phyloP scores from a whole-genome alignment of 2,329 filamentous ascomycete genomes.

The Coniella lustricola region DNA sequence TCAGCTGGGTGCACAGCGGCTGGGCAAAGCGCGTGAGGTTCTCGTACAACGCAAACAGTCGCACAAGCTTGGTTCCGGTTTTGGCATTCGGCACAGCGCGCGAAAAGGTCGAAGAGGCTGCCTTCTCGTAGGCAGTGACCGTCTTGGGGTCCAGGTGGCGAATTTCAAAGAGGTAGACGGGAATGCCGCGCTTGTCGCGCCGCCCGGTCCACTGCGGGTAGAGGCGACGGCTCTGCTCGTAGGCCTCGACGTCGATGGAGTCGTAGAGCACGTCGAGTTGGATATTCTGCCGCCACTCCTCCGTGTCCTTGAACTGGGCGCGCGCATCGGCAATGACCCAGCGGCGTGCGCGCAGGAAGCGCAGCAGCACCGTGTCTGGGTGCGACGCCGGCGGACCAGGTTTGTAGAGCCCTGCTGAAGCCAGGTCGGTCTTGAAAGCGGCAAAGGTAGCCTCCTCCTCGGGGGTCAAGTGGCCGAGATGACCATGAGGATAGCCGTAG shows the following conservation, averaged over 20 bases:
- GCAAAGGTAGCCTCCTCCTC: slow-evolving; percentile 60
- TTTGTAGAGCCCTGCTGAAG: slow-evolving; percentile 58
- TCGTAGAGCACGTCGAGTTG: slow-evolving; percentile 73
- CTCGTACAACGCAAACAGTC: slow-evolving; percentile 89
- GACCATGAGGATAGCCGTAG: slow-evolving; percentile 63
- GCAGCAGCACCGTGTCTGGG: slow-evolving; percentile 69
- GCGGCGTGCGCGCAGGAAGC: slow-evolving; percentile 77
- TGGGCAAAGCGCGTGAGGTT: slow-evolving; percentile 82
- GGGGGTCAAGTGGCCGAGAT: slow-evolving; percentile 67
- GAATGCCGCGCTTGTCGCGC: slow-evolving; percentile 76
- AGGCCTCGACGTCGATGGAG: slow-evolving; percentile 78
- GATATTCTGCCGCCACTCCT: slow-evolving; percentile 78
- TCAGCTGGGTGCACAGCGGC: slow-evolving; percentile 72
- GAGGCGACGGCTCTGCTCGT: slow-evolving; percentile 70
- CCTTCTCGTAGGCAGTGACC: slow-evolving; percentile 70
- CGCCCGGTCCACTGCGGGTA: slow-evolving; percentile 95
- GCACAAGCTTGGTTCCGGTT: slow-evolving; percentile 68
- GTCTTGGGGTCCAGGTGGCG: slow-evolving; percentile 75
- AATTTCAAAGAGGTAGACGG: slow-evolving; percentile 87
- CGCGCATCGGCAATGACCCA: slow-evolving; percentile 74
- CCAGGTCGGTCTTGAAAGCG: slow-evolving; percentile 64
- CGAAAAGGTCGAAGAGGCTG: slow-evolving; percentile 48
- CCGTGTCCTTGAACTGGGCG: slow-evolving; percentile 79
- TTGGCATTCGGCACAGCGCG: slow-evolving; percentile 53
- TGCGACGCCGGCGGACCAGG: slow-evolving; percentile 53